Evolutionary conservation across 192 early-diverging fungal species (phyloP).

Genomic region (Dimargaris cristalligena): DNA sequence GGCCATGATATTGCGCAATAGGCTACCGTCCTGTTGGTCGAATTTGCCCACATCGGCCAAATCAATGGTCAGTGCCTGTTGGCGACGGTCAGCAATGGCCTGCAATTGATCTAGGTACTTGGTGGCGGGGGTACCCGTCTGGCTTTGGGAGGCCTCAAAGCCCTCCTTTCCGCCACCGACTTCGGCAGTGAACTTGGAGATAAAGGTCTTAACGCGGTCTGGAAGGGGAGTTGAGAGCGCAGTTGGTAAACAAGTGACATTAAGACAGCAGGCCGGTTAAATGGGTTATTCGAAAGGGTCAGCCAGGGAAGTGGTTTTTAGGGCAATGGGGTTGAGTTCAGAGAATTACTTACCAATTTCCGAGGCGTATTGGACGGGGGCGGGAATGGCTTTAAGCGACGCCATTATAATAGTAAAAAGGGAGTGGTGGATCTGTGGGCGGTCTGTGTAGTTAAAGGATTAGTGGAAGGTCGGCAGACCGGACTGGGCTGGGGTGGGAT

Average conservation of each 20-base stretch:
- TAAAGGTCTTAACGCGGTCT: constrained; percentile 6
- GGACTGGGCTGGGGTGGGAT: too few relatives aligned
- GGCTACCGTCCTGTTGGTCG: constrained; percentile 21
- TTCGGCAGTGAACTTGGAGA: constrained; percentile 6
- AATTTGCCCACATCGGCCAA: constrained; percentile 47
- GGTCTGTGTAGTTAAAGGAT: too few relatives aligned
- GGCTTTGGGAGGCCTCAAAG: not conserved
- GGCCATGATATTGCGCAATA: constrained; percentile 48
- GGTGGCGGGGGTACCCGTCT: not conserved
- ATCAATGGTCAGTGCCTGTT: constrained; percentile 39
- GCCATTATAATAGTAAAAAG: not conserved
- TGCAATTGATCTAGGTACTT: constrained; percentile 38
- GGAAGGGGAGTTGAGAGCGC: not conserved
- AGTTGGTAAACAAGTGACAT: not conserved
- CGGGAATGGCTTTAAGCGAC: not conserved
- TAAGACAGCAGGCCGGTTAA: not conserved
- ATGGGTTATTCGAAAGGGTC: not conserved
- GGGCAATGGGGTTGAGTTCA: not conserved
- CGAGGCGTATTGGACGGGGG: constrained; percentile 1
- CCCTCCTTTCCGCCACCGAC: not conserved
- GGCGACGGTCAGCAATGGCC: constrained; percentile 40
- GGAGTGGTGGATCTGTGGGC: too few relatives aligned
- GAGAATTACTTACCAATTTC: constrained; percentile 6
- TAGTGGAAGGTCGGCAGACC: too few relatives aligned
- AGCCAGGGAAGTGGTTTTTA: not conserved